phyloP scores from a whole-genome alignment of 2,329 filamentous ascomycete species.

The Claviceps quebecensis region DNA sequence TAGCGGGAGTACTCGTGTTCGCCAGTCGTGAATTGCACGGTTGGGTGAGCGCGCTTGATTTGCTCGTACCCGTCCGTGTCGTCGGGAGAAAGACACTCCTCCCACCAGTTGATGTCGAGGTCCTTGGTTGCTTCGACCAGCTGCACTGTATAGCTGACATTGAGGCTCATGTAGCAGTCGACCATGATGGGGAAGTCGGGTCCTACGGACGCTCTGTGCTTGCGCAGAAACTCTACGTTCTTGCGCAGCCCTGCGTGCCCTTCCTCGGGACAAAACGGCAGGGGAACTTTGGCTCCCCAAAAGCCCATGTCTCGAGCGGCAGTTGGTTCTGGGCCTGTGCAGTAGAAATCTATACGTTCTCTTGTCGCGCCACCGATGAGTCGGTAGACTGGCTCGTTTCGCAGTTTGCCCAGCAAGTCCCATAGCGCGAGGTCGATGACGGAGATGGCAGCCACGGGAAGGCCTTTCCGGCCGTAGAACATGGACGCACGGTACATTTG shows the following conservation, averaged over 20 bases:
- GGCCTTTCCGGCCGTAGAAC: conserved; percentile 91
- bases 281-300: conserved; percentile 76
- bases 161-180: conserved; percentile 94
- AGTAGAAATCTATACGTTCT: conserved; percentile 79
- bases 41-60: conserved; percentile 81
- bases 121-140: conserved; percentile 71
- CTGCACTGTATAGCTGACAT: conserved; percentile 85
- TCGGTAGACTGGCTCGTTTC: conserved; percentile 87
- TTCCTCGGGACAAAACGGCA: conserved; percentile 83
- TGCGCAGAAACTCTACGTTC: conserved; percentile 78
- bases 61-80: conserved; percentile 83
- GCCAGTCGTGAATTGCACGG: conserved; percentile 85
- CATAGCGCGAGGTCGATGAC: conserved; percentile 88
- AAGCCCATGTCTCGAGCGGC: conserved; percentile 79
- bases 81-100: conserved; percentile 83
- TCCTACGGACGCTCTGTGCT: conserved; percentile 72
- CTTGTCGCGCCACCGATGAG: conserved; percentile 84
- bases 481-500: conserved; percentile 93
- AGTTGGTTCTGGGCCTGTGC: conserved; percentile 73
- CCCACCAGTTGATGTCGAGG: conserved; percentile 92
- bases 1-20: conserved; percentile 93
- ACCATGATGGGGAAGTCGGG: conserved; percentile 89
- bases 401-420: conserved; percentile 83
- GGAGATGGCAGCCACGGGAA: conserved; percentile 81
- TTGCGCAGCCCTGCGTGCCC: conserved; percentile 69